Conservation (phyloP, 208 protist genomes). For the Acanthamoeba triangularis region DNA sequence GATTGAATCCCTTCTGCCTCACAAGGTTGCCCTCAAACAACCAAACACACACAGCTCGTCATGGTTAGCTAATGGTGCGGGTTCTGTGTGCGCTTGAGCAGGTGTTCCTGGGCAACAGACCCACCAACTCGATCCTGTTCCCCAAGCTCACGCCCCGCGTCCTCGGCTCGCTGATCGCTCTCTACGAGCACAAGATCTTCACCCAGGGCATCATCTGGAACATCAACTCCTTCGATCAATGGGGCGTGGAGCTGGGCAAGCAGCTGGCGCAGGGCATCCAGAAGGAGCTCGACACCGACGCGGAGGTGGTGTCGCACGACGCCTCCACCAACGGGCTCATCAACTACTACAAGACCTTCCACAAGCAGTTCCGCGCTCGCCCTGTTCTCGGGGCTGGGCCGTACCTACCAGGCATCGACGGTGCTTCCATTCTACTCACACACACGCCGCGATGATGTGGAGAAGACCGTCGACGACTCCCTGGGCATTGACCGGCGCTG, state of each 20-base stretch:
- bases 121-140: slow-evolving; percentile 97
- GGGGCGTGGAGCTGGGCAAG: slow-evolving; percentile 98
- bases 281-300: slow-evolving; percentile 92
- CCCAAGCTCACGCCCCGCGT: slow-evolving; percentile 95
- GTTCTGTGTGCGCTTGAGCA: slow-evolving; percentile 29
- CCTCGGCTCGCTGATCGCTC: slow-evolving; percentile 97
- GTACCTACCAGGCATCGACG: background rate
- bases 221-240: slow-evolving; percentile 98
- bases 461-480: background rate
- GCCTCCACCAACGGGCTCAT: slow-evolving; percentile 97
- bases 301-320: slow-evolving; percentile 93
- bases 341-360: slow-evolving; percentile 92
- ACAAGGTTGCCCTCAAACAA: slow-evolving; percentile 76
- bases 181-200: slow-evolving; percentile 99
- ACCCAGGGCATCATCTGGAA: slow-evolving; percentile 98
- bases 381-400: background rate
- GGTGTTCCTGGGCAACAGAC: slow-evolving; percentile 96
- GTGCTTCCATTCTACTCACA: slow-evolving; percentile 38
- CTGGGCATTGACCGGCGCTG: background rate
- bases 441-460: slow-evolving; percentile 14
- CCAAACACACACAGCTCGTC: no score
- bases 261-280: slow-evolving; percentile 97
- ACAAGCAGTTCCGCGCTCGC: background rate
- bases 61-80: background rate
- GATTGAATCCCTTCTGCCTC: slow-evolving; percentile 81